phyloP scores from a whole-genome alignment of 2,329 filamentous ascomycete genomes.

The Coniochaeta pulveracea region DNA sequence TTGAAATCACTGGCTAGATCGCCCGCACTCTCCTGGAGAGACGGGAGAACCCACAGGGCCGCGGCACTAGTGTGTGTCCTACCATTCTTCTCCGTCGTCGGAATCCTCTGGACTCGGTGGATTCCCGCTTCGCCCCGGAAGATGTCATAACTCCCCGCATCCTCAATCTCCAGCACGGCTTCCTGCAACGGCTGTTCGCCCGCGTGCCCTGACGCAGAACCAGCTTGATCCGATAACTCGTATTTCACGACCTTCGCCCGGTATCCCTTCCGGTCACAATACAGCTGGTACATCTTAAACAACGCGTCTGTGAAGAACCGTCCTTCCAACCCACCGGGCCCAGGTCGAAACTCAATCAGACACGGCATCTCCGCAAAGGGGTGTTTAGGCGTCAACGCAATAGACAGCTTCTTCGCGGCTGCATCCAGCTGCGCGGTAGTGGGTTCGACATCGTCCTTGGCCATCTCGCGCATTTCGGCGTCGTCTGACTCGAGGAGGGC shows the following conservation, averaged over 20 bases:
- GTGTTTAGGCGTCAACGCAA: constrained; percentile 73
- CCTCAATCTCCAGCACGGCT: constrained; percentile 74
- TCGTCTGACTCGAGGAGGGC: constrained; percentile 40
- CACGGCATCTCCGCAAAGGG: constrained; percentile 86
- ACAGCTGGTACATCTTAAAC: constrained; percentile 78
- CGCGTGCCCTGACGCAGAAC: constrained; percentile 36
- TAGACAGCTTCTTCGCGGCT: constrained; percentile 59
- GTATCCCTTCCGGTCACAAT: constrained; percentile 60
- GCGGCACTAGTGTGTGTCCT: constrained; percentile 90
- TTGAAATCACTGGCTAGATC: constrained; percentile 50
- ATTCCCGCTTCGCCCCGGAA: constrained; percentile 87
- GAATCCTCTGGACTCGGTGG: constrained; percentile 88
- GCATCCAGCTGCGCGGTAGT: constrained; percentile 50
- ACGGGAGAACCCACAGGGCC: constrained; percentile 84
- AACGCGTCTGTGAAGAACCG: constrained; percentile 81
- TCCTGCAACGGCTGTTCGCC: constrained; percentile 67
- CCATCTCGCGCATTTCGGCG: constrained; percentile 63
- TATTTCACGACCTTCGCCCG: constrained; percentile 65
- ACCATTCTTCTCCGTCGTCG: constrained; percentile 81
- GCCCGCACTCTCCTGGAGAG: constrained; percentile 50
- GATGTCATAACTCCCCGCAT: constrained; percentile 65
- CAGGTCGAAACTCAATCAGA: constrained; percentile 82
- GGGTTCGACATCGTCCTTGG: constrained; percentile 67
- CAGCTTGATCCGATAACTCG: constrained; percentile 59
- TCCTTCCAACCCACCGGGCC: constrained; percentile 84